Evolutionary conservation across 139 green algal genomes (phyloP).

Genomic region (Astrephomene gubernaculifera): DNA sequence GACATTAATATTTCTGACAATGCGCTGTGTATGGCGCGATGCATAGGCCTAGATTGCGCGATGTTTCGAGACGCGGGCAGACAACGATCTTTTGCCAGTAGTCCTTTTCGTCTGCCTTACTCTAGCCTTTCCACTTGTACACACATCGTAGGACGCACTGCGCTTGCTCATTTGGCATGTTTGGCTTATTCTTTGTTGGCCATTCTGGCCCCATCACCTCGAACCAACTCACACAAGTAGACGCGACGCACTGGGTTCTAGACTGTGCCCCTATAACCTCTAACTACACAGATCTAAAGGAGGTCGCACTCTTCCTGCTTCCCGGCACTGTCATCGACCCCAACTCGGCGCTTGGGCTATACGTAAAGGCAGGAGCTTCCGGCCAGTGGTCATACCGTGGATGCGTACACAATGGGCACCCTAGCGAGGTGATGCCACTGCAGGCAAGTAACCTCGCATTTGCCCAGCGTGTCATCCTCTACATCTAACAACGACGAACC

Average conservation of each 20-base stretch:
- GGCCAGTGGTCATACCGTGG: conserved; percentile 68
- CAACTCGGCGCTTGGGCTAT: conserved; percentile 53
- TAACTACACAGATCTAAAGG: conserved; percentile 35
- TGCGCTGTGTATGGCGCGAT: no score
- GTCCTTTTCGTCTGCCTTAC: no score
- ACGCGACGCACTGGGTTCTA: conserved; percentile 28
- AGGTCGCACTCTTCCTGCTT: conserved; percentile 35
- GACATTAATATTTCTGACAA: no score
- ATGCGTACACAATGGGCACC: conserved; percentile 61
- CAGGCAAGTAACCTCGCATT: conserved; percentile 46
- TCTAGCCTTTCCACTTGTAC: no score
- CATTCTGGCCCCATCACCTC: conserved; percentile 9
- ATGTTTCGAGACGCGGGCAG: no score
- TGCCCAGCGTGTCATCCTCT: neutral
- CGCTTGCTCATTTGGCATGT: no score
- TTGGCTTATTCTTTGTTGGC: conserved; percentile 19
- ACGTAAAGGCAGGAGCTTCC: conserved; percentile 52
- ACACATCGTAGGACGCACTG: no score
- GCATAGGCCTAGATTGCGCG: no score
- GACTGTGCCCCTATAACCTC: conserved; percentile 19
- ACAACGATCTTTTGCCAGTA: no score
- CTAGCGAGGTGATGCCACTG: conserved; percentile 69
- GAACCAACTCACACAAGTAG: conserved; percentile 1
- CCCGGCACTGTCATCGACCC: conserved; percentile 16
- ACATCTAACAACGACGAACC: no score